Base-by-base conservation (phyloP, 164 flowering plant species). In the Nymphaea thermarum region DNA sequence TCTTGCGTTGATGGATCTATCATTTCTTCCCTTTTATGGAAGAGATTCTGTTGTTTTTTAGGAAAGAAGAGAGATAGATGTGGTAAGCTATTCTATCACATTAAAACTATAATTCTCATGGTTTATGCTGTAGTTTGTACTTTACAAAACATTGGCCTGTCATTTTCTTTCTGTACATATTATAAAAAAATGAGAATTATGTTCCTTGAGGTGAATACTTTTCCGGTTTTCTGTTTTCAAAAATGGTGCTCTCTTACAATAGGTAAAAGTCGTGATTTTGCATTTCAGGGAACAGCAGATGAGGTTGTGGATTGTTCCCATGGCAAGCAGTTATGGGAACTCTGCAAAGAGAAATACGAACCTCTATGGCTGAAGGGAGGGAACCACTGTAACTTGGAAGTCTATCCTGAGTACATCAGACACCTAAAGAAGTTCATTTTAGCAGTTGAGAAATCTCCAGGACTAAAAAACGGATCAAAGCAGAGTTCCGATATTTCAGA, bases 291-390 rank as follows among this genome's bases (percentile, higher is more conserved):
- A 66, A 87, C 93, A 8, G 80, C 80, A 6, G 93, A 87, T 74
- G 88, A 87, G 6, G 83, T 87, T 47, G 93, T 87, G 71, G 86
- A 86, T 70, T 77, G 76, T 61, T 86, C 88, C 8, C 93, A 87
- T 64, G 93, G 93, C 10, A 86, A 81, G 80, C 86, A 81, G 70
- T 80, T 87, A 8, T 87, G 90, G 90, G 90, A 87, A 70, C 82
- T 78, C 8, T 84, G 90, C 44, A 84, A 78, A 75, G 88, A 84
- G 71, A 87, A 87, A 75, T 86, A 86, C 66, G 90, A 87, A 69
- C 93, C 93, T 14, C 66, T 87, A 59, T 87, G 93, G 93, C 71
- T 87, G 4, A 78, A 78, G 61, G 87, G 87, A 68, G 89, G 87
- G 53, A 82, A 73, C 71, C 89, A 85, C 71, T 87, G 93, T 62